These are phyloP conservation scores for Starmerella apis DNA, from an alignment of 805 yeast genomes.

Conservation along the genomic window DNA sequence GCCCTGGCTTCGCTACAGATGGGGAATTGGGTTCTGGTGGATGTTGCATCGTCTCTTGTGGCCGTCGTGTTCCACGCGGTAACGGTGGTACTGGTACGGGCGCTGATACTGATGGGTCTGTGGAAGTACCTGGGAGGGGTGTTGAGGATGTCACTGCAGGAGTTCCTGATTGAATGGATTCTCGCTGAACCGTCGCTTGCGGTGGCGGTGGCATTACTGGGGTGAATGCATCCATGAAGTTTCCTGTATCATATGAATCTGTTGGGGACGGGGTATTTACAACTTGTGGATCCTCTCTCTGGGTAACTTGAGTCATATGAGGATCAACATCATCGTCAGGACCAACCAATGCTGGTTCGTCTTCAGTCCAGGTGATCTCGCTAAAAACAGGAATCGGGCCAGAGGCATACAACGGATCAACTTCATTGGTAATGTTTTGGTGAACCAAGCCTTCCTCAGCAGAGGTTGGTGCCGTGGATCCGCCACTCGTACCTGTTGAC, in stretches of 20 bases:
- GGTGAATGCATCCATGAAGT: conserved; percentile 4
- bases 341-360: conserved; percentile 8
- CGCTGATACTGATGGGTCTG: not conserved
- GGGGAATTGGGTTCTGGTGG: not conserved
- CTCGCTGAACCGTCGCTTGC: not conserved
- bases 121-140: not conserved
- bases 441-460: conserved; percentile 3
- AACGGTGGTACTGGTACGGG: not conserved
- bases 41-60: not conserved
- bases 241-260: not conserved
- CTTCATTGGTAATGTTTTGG: not conserved
- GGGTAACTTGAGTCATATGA: conserved; percentile 1
- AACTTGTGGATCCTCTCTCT: not conserved
- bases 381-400: conserved; percentile 20
- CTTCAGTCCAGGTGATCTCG: conserved; percentile 25
- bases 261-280: not conserved
- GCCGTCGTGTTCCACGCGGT: not conserved
- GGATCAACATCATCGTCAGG: conserved; percentile 2
- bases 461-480: conserved; percentile 11
- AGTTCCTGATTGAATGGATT: not conserved
- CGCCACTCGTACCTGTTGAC: conserved; percentile 7
- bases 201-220: not conserved
- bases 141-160: not conserved
- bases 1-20: not conserved
- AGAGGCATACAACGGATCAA: not conserved